These are phyloP conservation scores for Cyberlindnera mrakii DNA, from an alignment of 805 yeast species.

Conservation along the genomic window DNA sequence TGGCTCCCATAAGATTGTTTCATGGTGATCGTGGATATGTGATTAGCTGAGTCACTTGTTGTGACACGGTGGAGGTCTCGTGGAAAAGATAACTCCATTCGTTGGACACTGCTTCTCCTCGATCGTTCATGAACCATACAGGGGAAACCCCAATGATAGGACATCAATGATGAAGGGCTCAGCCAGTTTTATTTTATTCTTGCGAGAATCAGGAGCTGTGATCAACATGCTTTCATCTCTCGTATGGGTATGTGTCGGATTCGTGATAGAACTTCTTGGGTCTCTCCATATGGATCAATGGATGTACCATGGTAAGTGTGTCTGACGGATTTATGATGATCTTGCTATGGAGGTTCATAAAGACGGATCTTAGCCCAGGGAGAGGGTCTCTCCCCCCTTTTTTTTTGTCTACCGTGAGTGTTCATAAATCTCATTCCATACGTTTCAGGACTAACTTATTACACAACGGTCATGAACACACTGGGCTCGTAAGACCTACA, in stretches of 20 bases:
- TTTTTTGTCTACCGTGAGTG: constrained; percentile 5
- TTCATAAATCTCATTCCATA: not conserved
- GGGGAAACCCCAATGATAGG: not conserved
- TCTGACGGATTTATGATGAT: not conserved
- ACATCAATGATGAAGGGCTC: constrained; percentile 18
- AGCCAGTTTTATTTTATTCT: constrained; percentile 5
- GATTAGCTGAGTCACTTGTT: too few relatives aligned
- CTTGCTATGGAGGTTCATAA: not conserved
- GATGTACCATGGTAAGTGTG: not conserved
- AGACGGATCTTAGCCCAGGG: constrained; percentile 10
- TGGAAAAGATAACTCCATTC: too few relatives aligned
- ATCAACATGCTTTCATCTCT: constrained; percentile 15
- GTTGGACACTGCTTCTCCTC: not conserved
- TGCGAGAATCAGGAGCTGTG: constrained; percentile 11
- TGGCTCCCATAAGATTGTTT: too few relatives aligned
- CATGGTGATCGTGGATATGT: too few relatives aligned
- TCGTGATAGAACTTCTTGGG: constrained; percentile 4
- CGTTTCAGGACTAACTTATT: not conserved
- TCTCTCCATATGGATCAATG: not conserved
- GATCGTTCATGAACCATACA: not conserved
- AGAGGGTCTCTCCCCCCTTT: constrained; percentile 9
- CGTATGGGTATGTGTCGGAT: constrained; percentile 18
- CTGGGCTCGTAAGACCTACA: constrained; percentile 31
- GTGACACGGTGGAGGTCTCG: too few relatives aligned
- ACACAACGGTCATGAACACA: constrained; percentile 10